These are phyloP conservation scores for Diaporthe nobilis DNA, from an alignment of 2,329 filamentous ascomycete genomes.

Conservation along the genomic window DNA sequence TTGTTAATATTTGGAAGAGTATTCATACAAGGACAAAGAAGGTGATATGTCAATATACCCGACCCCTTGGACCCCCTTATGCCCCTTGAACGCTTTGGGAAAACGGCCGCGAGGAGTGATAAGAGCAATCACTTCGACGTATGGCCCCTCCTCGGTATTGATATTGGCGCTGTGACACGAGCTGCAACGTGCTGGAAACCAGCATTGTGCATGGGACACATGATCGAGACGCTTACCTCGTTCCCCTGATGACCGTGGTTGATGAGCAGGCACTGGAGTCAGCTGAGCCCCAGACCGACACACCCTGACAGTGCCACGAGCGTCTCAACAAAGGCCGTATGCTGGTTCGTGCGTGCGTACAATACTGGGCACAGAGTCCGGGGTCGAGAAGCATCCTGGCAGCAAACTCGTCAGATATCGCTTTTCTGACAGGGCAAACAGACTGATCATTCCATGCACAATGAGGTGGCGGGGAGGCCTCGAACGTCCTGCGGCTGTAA, in stretches of 20 bases:
- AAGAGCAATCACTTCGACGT: conserved; percentile 14
- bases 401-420: conserved; percentile 36
- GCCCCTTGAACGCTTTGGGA: neutral
- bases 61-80: conserved; percentile 3
- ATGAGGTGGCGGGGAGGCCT: conserved; percentile 31
- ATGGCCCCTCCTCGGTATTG: neutral
- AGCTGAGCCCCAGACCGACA: conserved; percentile 4
- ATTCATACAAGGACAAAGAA: conserved; percentile 4
- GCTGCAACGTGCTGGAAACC: conserved; percentile 30
- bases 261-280: conserved; percentile 10
- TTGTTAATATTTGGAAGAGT: conserved; percentile 24
- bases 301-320: conserved; percentile 19
- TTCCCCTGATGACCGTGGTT: conserved; percentile 2
- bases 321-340: conserved; percentile 12
- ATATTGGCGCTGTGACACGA: conserved; percentile 25
- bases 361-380: conserved; percentile 11
- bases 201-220: conserved; percentile 28
- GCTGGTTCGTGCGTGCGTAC: conserved; percentile 27
- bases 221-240: conserved; percentile 30
- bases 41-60: conserved; percentile 20
- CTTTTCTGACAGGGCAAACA: conserved; percentile 30
- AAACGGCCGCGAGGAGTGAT: conserved; percentile 3
- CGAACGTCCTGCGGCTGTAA: conserved; percentile 9
- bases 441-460: conserved; percentile 35
- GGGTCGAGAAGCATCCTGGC: conserved; percentile 9